Evolutionary conservation across 192 early-diverging fungal species (phyloP).

Genomic region (Backusella australiensis): DNA sequence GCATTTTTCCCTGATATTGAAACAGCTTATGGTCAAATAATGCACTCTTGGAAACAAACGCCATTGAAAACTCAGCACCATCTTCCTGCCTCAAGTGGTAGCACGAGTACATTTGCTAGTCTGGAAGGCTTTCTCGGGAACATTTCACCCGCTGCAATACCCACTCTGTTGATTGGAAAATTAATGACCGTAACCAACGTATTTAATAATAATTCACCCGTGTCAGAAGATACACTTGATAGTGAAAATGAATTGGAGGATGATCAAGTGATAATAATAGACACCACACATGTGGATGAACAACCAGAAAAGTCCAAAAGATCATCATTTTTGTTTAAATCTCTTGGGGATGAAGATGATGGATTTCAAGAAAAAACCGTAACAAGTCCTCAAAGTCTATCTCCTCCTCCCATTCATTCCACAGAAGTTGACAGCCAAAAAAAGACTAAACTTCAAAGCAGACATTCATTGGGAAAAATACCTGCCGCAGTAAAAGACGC

Average conservation of each 20-base stretch:
- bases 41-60: background rate
- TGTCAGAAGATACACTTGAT: background rate
- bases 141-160: conserved; percentile 28
- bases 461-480: conserved; percentile 3
- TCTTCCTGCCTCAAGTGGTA: conserved; percentile 8
- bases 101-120: background rate
- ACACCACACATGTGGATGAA: background rate
- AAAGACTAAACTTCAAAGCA: background rate
- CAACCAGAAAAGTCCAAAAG: background rate
- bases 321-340: background rate
- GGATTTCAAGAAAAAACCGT: background rate
- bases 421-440: background rate
- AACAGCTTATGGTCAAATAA: conserved; percentile 31
- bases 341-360: background rate
- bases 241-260: background rate
- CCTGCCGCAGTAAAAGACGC: conserved; percentile 13
- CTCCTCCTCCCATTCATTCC: background rate
- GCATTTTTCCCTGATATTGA: conserved; percentile 57
- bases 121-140: background rate
- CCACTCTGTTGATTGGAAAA: conserved; percentile 10
- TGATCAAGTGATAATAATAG: background rate
- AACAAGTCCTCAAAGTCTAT: background rate
- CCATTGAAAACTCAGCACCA: background rate
- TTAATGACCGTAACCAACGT: conserved; percentile 3
- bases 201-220: background rate